Conservation (phyloP, 495 filamentous ascomycete species). For the Talaromyces wortmannii region DNA sequence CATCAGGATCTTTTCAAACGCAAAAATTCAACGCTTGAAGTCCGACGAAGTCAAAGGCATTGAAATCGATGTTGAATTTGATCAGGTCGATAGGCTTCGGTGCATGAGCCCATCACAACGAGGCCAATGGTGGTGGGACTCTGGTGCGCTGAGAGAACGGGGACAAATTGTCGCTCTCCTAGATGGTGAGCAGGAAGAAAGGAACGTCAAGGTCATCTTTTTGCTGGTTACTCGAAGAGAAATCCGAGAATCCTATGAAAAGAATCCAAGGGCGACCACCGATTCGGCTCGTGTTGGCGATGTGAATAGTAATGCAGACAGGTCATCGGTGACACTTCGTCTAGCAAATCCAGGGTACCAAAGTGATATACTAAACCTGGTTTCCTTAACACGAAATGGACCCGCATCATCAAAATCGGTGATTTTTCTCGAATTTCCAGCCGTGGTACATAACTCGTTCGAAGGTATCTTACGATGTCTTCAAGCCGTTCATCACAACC, state of each 20-base stretch:
- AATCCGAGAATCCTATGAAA: neutral
- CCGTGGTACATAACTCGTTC: slow-evolving; percentile 53
- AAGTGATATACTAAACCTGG: neutral
- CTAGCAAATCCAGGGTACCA: neutral
- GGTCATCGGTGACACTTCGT: slow-evolving; percentile 3
- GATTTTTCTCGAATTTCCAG: slow-evolving; percentile 57
- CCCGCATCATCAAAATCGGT: neutral
- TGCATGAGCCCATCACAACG: neutral
- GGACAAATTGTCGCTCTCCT: slow-evolving; percentile 4
- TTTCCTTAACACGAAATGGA: neutral
- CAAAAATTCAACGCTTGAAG: neutral
- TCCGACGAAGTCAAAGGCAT: slow-evolving; percentile 2
- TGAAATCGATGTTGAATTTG: slow-evolving; percentile 10
- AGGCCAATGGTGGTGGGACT: slow-evolving; percentile 6
- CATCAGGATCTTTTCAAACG: slow-evolving; percentile 5
- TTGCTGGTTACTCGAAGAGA: slow-evolving; percentile 2
- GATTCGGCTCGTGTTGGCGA: neutral
- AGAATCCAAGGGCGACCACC: neutral
- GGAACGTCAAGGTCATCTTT: slow-evolving; percentile 2
- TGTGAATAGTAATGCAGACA: slow-evolving; percentile 1
- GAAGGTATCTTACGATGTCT: slow-evolving; percentile 49
- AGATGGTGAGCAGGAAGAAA: slow-evolving; percentile 2
- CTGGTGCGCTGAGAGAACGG: slow-evolving; percentile 1
- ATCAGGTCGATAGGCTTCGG: slow-evolving; percentile 3
- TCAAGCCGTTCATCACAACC: slow-evolving; percentile 36